These are phyloP conservation scores for Malus domestica DNA, from an alignment of 306 rosid genomes.

Conservation along the genomic window ASM211411v1 NC_041799.1:21378501-21379000, in stretches of 20 bases:
- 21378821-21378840: conserved; percentile 12
- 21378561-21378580: background rate
- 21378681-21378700: conserved; percentile 72
- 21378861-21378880: conserved; percentile 44
- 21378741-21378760: conserved; percentile 13
- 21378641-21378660: background rate
- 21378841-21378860: background rate
- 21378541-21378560: conserved; percentile 10
- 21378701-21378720: conserved; percentile 85
- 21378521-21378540: conserved; percentile 59
- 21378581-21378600: conserved; percentile 1
- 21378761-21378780: background rate
- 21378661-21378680: conserved; percentile 88
- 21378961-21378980: conserved; percentile 91
- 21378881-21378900: conserved; percentile 83
- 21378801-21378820: background rate
- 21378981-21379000: conserved; percentile 72
- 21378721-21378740: conserved; percentile 94
- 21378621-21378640: background rate
- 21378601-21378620: background rate
- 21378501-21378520: conserved; percentile 96
- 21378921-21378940: conserved; percentile 58
- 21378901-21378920: conserved; percentile 71
- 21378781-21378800: background rate
- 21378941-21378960: conserved; percentile 83